These are phyloP conservation scores for Tetracladium setigerum DNA, from an alignment of 495 filamentous ascomycete genomes.

Conservation along the genomic window DNA sequence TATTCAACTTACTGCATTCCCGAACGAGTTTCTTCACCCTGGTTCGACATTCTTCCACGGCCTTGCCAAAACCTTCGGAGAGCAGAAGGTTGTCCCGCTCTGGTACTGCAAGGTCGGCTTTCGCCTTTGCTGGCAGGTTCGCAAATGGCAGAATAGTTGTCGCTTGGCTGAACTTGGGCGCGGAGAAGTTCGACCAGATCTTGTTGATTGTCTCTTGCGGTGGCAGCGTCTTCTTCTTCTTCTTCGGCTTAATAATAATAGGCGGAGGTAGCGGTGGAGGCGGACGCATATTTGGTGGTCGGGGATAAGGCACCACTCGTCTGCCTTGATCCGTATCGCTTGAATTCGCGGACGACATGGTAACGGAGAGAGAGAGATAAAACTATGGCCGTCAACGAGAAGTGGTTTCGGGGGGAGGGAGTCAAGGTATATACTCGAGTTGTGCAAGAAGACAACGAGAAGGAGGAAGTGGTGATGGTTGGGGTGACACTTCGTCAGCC, in stretches of 20 bases:
- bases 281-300: background rate
- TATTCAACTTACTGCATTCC: conserved; percentile 50
- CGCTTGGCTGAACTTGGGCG: conserved; percentile 50
- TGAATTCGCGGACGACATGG: conserved; percentile 3
- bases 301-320: background rate
- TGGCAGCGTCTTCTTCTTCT: conserved; percentile 45
- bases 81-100: conserved; percentile 30
- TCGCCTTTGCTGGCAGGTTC: background rate
- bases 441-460: too few relatives aligned
- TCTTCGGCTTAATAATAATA: conserved; percentile 6
- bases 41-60: conserved; percentile 56
- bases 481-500: too few relatives aligned
- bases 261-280: background rate
- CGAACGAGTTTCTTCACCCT: conserved; percentile 77
- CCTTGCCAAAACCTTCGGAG: conserved; percentile 50
- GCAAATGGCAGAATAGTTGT: conserved; percentile 16
- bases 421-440: too few relatives aligned
- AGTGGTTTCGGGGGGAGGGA: too few relatives aligned
- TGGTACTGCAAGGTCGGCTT: conserved; percentile 21
- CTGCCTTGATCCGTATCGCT: conserved; percentile 7
- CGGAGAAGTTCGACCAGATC: conserved; percentile 74
- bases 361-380: conserved; percentile 2
- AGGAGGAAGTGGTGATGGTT: too few relatives aligned
- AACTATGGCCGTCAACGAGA: too few relatives aligned
- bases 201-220: conserved; percentile 67